These are phyloP conservation scores for Penicillium sp. DNA, from an alignment of 2,329 filamentous ascomycete species.

Conservation along the genomic window DNA sequence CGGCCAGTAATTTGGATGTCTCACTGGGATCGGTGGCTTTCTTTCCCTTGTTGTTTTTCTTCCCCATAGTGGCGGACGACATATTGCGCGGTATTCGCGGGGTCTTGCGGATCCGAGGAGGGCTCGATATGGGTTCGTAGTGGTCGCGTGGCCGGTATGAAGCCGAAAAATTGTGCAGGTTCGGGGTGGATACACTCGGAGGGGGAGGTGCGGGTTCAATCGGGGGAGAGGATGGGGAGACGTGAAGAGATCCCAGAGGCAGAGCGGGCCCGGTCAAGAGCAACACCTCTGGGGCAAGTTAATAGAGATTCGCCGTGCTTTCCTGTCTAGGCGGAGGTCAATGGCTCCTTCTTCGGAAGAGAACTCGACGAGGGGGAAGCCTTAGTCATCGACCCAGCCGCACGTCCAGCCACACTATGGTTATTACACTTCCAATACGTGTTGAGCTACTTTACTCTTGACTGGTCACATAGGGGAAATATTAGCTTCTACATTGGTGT, in stretches of 20 bases:
- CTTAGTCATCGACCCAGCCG: conserved; percentile 26
- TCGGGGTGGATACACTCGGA: conserved; percentile 10
- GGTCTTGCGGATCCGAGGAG: not conserved
- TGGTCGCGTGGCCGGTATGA: conserved; percentile 29
- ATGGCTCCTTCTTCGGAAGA: conserved; percentile 26
- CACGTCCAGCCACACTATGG: conserved; percentile 15
- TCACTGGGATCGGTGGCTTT: conserved; percentile 83
- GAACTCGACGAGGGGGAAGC: conserved; percentile 31
- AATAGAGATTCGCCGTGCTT: conserved; percentile 1
- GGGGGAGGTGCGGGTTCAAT: conserved; percentile 16
- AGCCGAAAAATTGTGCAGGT: conserved; percentile 23
- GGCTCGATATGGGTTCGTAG: conserved; percentile 42
- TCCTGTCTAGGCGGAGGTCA: conserved; percentile 14
- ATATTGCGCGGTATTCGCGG: conserved; percentile 23
- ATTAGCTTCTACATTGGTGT: not conserved
- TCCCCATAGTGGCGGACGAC: conserved; percentile 57
- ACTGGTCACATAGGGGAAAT: not conserved
- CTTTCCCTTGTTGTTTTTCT: conserved; percentile 79
- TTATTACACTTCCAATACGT: not conserved
- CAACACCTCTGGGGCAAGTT: conserved; percentile 23
- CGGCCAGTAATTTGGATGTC: conserved; percentile 85
- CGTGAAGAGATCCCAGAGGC: conserved; percentile 20
- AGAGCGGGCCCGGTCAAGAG: conserved; percentile 10
- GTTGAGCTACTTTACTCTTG: not conserved
- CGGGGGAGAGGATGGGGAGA: conserved; percentile 2